Evolutionary conservation across 202 grass and related monocot species (phyloP).

Genomic region (Thinopyrum obtusiflorum): DNA sequence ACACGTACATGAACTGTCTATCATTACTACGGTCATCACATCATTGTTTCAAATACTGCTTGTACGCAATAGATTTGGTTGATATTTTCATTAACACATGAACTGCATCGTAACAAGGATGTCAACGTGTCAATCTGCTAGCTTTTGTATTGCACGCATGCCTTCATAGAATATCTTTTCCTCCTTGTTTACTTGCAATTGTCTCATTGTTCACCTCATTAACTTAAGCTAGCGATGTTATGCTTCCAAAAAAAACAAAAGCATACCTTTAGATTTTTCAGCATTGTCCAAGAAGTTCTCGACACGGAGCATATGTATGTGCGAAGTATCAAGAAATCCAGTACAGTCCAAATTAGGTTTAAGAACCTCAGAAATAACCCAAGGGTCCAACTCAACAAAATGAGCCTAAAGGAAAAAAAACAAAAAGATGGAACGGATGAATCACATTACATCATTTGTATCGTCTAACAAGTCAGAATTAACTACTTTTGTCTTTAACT

Average conservation of each 20-base stretch:
- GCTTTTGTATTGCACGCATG: background rate
- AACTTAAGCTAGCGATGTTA: background rate
- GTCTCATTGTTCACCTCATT: background rate
- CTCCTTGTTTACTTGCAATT: background rate
- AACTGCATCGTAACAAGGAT: background rate
- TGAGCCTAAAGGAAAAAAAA: conserved; percentile 49
- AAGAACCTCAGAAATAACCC: conserved; percentile 82
- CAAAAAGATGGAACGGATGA: background rate
- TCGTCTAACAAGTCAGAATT: background rate
- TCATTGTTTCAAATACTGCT: background rate
- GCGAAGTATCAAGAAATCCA: conserved; percentile 80
- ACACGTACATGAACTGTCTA: background rate
- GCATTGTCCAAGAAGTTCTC: conserved; percentile 74
- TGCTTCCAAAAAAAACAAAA: background rate
- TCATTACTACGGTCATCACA: background rate
- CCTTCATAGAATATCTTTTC: background rate
- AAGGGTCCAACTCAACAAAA: conserved; percentile 97
- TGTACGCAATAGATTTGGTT: background rate
- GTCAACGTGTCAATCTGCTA: background rate
- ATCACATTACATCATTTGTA: background rate
- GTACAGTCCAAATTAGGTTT: conserved; percentile 78
- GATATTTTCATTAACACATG: background rate
- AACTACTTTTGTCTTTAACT: background rate
- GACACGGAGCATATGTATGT: conserved; percentile 78
- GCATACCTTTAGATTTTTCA: conserved; percentile 62